Percentiles rank a stretch among this genome's conserved stretches.
These are phyloP conservation scores for Fusarium verticillioides DNA, from an alignment of 2,329 filamentous ascomycete genomes.

Conservation along the genomic window DNA sequence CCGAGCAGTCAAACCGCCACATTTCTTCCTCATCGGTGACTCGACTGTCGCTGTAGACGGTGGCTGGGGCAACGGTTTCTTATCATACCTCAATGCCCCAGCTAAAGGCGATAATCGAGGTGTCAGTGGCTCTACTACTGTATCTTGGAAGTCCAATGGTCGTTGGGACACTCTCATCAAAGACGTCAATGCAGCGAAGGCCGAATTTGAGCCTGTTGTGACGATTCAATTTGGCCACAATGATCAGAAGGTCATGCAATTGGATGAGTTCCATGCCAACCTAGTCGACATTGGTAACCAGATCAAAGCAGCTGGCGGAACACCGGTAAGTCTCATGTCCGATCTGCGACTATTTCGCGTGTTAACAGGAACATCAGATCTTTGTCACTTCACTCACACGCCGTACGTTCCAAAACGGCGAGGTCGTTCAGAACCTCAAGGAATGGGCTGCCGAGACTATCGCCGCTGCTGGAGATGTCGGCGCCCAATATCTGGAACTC, in stretches of 20 bases:
- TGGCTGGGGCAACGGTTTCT: background rate
- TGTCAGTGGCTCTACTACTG: conserved; percentile 2
- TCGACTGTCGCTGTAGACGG: background rate
- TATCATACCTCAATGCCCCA: background rate
- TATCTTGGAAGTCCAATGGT: conserved; percentile 7
- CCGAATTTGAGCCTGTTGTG: background rate
- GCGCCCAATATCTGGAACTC: background rate
- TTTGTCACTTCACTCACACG: conserved; percentile 6
- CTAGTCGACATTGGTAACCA: background rate
- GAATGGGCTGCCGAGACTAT: conserved; percentile 10
- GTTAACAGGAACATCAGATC: background rate
- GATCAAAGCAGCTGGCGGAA: conserved; percentile 3
- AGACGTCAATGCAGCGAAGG: background rate
- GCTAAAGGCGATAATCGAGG: background rate
- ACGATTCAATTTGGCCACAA: conserved; percentile 14
- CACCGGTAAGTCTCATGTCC: background rate
- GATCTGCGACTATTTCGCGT: accelerated
- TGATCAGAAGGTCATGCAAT: conserved; percentile 3
- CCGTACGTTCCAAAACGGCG: background rate
- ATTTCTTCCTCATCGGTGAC: conserved; percentile 12
- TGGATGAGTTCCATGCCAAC: background rate
- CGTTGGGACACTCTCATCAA: conserved; percentile 5
- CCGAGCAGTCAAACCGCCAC: background rate
- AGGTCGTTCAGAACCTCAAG: conserved; percentile 8
- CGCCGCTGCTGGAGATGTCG: background rate